Evolutionary conservation across 768 basidiomycete genomes (phyloP).

Genomic region (Chalciporus chontae): DNA sequence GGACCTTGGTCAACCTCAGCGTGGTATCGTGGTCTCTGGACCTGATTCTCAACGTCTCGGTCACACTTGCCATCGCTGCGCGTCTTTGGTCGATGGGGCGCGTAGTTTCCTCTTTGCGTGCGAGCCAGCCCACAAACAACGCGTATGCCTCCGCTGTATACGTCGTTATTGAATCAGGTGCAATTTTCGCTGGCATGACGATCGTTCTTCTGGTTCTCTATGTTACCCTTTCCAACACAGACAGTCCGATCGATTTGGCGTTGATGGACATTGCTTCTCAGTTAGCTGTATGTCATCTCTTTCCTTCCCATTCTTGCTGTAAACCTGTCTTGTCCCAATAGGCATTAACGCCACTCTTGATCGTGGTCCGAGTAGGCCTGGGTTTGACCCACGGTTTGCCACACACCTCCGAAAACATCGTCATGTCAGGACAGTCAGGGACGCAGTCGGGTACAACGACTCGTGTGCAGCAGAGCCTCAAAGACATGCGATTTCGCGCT

Average conservation of each 20-base stretch:
- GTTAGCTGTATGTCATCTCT: conserved; percentile 11
- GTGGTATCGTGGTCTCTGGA: conserved; percentile 18
- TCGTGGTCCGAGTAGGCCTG: conserved; percentile 14
- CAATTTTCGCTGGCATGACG: conserved; percentile 13
- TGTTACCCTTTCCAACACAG: conserved; percentile 5
- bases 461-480: neutral
- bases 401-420: neutral
- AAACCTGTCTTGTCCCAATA: neutral
- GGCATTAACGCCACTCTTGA: conserved; percentile 17
- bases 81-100: conserved; percentile 19
- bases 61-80: conserved; percentile 19
- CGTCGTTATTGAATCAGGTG: conserved; percentile 17
- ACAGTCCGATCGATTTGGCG: neutral
- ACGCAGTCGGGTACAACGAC: neutral
- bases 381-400: neutral
- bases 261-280: conserved; percentile 17
- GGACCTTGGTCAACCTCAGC: conserved; percentile 3
- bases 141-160: conserved; percentile 17
- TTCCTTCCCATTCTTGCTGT: neutral
- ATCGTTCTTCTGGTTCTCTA: conserved; percentile 16
- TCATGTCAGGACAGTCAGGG: too few relatives aligned
- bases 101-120: conserved; percentile 4
- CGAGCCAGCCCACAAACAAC: conserved; percentile 1
- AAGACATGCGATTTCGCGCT: neutral
- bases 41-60: conserved; percentile 16